Evolutionary conservation across 352 stramenopile genomes (phyloP).

Genomic region (Pythium dissimile): DNA sequence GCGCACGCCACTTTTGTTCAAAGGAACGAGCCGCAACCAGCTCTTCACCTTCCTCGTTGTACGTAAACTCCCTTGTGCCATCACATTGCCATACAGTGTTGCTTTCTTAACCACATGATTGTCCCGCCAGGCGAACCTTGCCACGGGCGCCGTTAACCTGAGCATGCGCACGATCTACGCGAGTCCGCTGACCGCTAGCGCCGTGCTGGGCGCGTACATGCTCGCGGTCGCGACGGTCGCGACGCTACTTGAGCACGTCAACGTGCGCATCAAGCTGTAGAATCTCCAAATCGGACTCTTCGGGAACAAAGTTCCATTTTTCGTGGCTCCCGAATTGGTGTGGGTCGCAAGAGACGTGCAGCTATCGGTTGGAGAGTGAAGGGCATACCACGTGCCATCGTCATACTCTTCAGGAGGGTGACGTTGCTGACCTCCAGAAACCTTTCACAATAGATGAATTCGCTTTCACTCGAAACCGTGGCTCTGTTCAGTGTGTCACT

Average conservation of each 20-base stretch:
- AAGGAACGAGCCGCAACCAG: constrained; percentile 78
- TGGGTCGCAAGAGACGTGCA: constrained; percentile 20
- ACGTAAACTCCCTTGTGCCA: no score
- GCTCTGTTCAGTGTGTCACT: background rate
- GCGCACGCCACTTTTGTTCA: constrained; percentile 59
- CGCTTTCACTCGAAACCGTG: background rate
- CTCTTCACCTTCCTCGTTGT: constrained; percentile 84
- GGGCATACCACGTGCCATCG: constrained; percentile 8
- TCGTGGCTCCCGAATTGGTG: background rate
- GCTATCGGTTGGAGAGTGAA: constrained; percentile 17
- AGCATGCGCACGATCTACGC: constrained; percentile 82
- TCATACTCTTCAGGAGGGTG: constrained; percentile 12
- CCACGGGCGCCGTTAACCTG: constrained; percentile 73
- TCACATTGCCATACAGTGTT: no score
- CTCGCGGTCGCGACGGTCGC: constrained; percentile 49
- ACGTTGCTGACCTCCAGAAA: constrained; percentile 6
- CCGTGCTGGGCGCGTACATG: constrained; percentile 67
- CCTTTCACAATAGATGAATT: background rate
- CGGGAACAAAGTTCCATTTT: no score
- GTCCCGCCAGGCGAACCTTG: constrained; percentile 57
- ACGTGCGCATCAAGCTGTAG: constrained; percentile 75
- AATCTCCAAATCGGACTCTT: constrained; percentile 3
- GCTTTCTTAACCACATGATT: no score
- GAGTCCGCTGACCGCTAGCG: constrained; percentile 26
- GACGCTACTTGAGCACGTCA: constrained; percentile 41